Evolutionary conservation across 1,284 basidiomycete genomes (phyloP).

Genomic region (Pulchroboletus neoregius): DNA sequence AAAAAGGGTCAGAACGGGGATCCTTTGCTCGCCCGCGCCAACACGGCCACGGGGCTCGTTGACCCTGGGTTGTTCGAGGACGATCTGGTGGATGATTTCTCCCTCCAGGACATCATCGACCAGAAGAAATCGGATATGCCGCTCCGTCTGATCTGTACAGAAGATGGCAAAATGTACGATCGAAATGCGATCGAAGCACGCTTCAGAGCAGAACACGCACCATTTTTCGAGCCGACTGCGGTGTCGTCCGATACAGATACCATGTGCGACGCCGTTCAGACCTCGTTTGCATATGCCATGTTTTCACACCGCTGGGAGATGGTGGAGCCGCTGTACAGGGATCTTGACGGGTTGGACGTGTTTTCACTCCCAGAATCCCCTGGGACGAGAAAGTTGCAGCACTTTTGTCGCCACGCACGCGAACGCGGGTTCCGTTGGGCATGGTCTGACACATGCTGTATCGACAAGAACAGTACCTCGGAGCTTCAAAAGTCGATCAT

Average conservation of each 20-base stretch:
- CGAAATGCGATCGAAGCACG: constrained; percentile 19
- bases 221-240: constrained; percentile 17
- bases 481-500: constrained; percentile 27
- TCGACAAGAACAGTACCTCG: constrained; percentile 25
- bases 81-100: not conserved
- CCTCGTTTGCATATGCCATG: constrained; percentile 23
- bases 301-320: constrained; percentile 24
- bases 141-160: constrained; percentile 24
- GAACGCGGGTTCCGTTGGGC: constrained; percentile 22
- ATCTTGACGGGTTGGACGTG: constrained; percentile 17
- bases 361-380: constrained; percentile 17
- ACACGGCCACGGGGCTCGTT: not conserved
- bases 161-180: constrained; percentile 23
- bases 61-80: not conserved
- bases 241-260: constrained; percentile 4
- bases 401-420: constrained; percentile 18
- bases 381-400: constrained; percentile 18
- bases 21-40: not conserved
- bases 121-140: constrained; percentile 20
- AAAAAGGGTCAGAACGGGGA: no score
- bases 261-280: constrained; percentile 6
- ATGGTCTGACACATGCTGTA: constrained; percentile 27
- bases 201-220: constrained; percentile 14
- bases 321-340: constrained; percentile 19
- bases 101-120: constrained; percentile 15